These are phyloP conservation scores for Combretum micranthum DNA, from an alignment of 345 rosid species.

Conservation along the genomic window DNA sequence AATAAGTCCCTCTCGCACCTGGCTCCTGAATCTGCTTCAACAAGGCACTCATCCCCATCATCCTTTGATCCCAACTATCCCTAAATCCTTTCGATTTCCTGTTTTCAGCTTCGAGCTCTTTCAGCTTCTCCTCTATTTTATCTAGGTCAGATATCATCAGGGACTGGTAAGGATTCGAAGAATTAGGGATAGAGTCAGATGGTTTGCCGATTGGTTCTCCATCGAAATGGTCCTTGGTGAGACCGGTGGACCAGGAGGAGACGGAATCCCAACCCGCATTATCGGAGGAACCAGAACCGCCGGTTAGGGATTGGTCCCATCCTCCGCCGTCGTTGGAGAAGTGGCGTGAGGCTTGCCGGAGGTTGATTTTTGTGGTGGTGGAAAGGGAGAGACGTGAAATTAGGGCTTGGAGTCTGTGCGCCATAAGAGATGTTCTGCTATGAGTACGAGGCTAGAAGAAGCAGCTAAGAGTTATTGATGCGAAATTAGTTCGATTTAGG, in stretches of 20 bases:
- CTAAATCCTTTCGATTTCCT: conserved; percentile 40
- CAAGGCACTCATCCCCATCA: conserved; percentile 44
- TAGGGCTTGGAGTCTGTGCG: conserved; percentile 36
- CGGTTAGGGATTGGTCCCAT: conserved; percentile 32
- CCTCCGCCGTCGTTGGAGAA: conserved; percentile 38
- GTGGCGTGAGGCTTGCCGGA: conserved; percentile 15
- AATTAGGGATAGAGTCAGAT: conserved; percentile 4
- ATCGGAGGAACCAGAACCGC: conserved; percentile 28
- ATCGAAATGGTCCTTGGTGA: conserved; percentile 87
- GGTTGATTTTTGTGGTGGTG: conserved; percentile 20
- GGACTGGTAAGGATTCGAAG: conserved; percentile 21
- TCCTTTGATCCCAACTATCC: conserved; percentile 46
- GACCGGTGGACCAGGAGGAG: conserved; percentile 88
- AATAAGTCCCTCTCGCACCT: conserved; percentile 82
- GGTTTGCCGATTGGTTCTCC: conserved; percentile 44
- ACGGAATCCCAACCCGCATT: conserved; percentile 61
- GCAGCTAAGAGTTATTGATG: too few species aligned
- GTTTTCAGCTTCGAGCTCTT: conserved; percentile 40
- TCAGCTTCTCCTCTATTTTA: conserved; percentile 39
- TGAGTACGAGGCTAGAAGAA: too few species aligned
- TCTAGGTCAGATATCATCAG: conserved; percentile 31
- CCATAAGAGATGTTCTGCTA: too few species aligned
- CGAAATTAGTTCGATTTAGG: too few species aligned
- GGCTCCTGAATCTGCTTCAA: conserved; percentile 84
- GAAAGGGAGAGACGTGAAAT: conserved; percentile 38